These are phyloP conservation scores for Fusarium siculi DNA, from an alignment of 2,329 filamentous ascomycete genomes.

Conservation along the genomic window DNA sequence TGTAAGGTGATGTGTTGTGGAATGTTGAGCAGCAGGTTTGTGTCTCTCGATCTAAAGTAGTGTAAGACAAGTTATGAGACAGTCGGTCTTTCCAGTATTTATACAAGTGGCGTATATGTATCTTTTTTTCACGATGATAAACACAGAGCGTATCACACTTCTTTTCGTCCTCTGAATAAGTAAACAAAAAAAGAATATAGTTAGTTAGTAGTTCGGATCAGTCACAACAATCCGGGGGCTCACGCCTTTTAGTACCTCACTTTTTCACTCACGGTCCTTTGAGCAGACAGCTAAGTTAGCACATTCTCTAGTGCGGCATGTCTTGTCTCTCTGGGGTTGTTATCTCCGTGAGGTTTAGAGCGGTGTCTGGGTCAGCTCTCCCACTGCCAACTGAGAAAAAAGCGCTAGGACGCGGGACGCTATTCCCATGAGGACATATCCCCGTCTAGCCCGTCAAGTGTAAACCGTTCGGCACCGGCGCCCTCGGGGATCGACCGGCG, in stretches of 20 bases:
- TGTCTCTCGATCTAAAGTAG: not conserved
- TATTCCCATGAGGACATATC: conserved; percentile 43
- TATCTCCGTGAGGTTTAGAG: conserved; percentile 27
- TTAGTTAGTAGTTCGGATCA: not conserved
- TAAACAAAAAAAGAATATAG: not conserved
- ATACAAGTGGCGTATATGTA: not conserved
- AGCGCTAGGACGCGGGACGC: conserved; percentile 26
- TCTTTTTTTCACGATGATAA: conserved; percentile 8
- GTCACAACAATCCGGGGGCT: not conserved
- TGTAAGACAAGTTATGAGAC: not conserved
- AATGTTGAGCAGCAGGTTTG: not conserved
- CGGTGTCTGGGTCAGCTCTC: not conserved
- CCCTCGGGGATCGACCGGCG: conserved; percentile 33
- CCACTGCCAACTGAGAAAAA: not conserved
- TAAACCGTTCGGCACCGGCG: conserved; percentile 24
- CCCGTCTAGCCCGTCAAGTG: conserved; percentile 31
- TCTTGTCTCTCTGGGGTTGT: conserved; percentile 31
- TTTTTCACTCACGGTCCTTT: not conserved
- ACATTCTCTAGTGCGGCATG: conserved; percentile 2
- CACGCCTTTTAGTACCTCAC: not conserved
- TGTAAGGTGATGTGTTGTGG: not conserved
- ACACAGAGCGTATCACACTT: not conserved
- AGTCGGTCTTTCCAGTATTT: not conserved
- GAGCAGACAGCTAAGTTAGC: too few relatives aligned
- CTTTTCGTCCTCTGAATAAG: not conserved